Base-by-base conservation (phyloP, 2,329 filamentous ascomycete genomes). In the Penicillium sp. region DNA sequence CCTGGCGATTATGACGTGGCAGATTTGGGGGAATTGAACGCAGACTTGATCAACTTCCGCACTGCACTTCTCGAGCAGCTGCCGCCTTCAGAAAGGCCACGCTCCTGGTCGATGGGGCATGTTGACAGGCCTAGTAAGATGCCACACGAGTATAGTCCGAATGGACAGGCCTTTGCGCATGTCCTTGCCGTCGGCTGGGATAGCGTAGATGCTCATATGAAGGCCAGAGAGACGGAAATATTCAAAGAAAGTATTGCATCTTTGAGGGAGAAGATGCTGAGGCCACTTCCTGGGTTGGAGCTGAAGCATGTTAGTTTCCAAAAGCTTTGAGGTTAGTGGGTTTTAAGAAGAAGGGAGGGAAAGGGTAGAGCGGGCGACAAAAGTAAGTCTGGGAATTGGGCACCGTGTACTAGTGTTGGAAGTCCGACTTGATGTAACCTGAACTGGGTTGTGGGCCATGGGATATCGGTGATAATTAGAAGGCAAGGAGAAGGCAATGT, bases 161-260 rank as follows among this genome's bases (percentile, higher is more conserved):
- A 65, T 13, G 70, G 69, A 3, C 63, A 72, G 56, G 76, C 72
- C 10, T 70, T 71, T 46, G 62, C 73, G 47, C 72, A 72, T 56
- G 57, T 75, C 3, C 50, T 72, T n/a, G 67, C 70, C 14, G 65
- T 79, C 46, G 79, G 78, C 4, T 82, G 80, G 80, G 64, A 73
- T 42, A 76, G 68, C 56, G 67, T 77, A 16, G 74, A 79, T 30
- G 68, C 66, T 40, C 80, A 82, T 62, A 65, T 73, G 69, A 63
- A 63, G 41, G 77, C 72, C 28, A 66, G 72, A 46, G 65, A 76
- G 54, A 74, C 73, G 25, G 64, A 72, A 53, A 67, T 63, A 22
- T 81, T 80, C 60, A 62, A 58, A 29, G 62, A 68, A 18, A 64
- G 69, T 13, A 72, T 78, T 50, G 49, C 50, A 41, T 61, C 69